Conservation (phyloP, 73 alveolate genomes). For the Paramecium caudatum region DNA sequence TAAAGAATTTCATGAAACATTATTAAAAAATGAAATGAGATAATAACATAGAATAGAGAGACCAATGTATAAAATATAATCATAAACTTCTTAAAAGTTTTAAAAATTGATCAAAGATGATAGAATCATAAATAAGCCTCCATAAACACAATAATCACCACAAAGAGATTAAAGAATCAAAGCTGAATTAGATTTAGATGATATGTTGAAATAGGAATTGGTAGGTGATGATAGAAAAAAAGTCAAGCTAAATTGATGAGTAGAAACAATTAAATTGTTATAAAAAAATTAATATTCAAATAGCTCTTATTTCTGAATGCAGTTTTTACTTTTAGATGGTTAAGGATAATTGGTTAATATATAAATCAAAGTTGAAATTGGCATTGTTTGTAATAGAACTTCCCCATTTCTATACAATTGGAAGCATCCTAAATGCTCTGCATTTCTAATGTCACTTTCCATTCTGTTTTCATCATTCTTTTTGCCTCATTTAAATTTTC, state of each 20-base stretch:
- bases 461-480: constrained; percentile 28
- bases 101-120: constrained; percentile 38
- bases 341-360: too few relatives aligned
- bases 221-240: constrained; percentile 13
- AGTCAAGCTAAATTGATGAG: constrained; percentile 31
- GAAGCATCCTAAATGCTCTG: neutral
- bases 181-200: constrained; percentile 37
- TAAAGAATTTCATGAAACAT: constrained; percentile 95
- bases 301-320: too few relatives aligned
- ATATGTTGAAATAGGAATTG: neutral
- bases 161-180: neutral
- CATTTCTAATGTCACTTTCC: constrained; percentile 31
- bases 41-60: constrained; percentile 71
- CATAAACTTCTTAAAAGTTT: neutral
- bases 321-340: too few relatives aligned
- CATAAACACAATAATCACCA: neutral
- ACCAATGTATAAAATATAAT: neutral
- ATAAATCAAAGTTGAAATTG: too few relatives aligned
- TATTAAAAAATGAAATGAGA: constrained; percentile 91
- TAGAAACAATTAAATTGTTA: too few relatives aligned
- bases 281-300: too few relatives aligned
- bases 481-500: constrained; percentile 15
- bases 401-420: constrained; percentile 58
- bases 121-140: neutral
- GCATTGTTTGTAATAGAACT: constrained; percentile 29